Conservation (phyloP, 2,329 filamentous ascomycete genomes). For the Colletotrichum australisinense region DNA sequence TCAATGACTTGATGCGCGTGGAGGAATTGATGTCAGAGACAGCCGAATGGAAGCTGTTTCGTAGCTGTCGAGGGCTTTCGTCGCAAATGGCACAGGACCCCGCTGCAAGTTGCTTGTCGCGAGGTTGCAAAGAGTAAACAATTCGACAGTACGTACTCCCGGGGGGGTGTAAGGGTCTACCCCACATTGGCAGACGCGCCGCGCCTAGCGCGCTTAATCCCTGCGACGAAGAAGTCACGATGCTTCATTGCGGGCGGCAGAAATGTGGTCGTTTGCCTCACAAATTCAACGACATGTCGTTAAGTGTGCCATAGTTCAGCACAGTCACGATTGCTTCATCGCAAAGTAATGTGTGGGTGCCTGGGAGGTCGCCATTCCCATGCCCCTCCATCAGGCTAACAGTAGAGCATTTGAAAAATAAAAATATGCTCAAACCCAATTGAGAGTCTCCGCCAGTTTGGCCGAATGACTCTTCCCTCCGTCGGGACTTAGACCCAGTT, state of each 20-base stretch:
- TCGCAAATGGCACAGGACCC: not conserved
- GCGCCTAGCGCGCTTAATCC: conserved; percentile 35
- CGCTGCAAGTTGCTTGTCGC: conserved; percentile 8
- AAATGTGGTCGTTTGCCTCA: conserved; percentile 8
- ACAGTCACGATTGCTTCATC: not conserved
- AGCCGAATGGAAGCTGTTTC: not conserved
- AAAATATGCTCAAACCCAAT: not conserved
- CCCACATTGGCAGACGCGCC: conserved; percentile 29
- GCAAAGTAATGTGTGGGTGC: conserved; percentile 6
- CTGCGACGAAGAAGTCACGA: conserved; percentile 25
- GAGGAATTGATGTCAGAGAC: not conserved
- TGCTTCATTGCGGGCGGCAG: conserved; percentile 27
- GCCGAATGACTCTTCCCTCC: not conserved
- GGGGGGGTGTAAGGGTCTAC: conserved; percentile 3
- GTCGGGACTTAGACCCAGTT: not conserved
- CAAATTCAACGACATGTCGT: conserved; percentile 20
- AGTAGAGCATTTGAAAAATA: not conserved
- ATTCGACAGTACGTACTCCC: conserved; percentile 27
- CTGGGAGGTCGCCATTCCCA: not conserved
- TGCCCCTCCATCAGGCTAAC: not conserved
- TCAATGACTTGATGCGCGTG: not conserved
- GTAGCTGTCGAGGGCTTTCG: not conserved
- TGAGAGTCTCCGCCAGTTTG: not conserved
- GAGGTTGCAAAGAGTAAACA: conserved; percentile 32
- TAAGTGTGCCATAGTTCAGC: not conserved